A percentile compares a stretch with the other conserved stretches of the same genome.
Conservation (phyloP, 2,329 filamentous ascomycete species). For the Penicillium sp. region DNA sequence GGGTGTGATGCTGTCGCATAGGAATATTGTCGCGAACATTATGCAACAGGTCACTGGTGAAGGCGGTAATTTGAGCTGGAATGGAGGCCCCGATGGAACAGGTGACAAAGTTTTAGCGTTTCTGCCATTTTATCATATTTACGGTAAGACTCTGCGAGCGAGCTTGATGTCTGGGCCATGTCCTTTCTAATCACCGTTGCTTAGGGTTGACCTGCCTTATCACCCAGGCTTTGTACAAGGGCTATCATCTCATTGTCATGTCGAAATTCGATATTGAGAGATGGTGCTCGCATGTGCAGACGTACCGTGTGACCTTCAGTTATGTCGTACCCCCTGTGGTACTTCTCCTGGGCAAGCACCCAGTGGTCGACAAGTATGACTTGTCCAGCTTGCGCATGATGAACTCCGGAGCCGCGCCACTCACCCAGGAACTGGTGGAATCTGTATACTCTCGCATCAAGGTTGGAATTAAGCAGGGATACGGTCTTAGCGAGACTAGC, state of each 20-base stretch:
- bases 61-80: constrained; percentile 58
- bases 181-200: constrained; percentile 12
- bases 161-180: background rate
- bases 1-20: constrained; percentile 83
- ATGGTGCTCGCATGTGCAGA: constrained; percentile 77
- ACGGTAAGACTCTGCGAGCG: constrained; percentile 59
- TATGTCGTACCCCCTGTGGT: constrained; percentile 87
- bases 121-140: constrained; percentile 90
- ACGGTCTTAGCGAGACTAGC: constrained; percentile 85
- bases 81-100: constrained; percentile 63
- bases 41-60: constrained; percentile 62
- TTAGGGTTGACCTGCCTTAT: constrained; percentile 72
- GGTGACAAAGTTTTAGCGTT: constrained; percentile 78
- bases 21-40: constrained; percentile 79
- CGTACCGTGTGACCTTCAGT: constrained; percentile 73
- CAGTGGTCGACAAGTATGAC: constrained; percentile 78
- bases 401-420: constrained; percentile 84
- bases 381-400: constrained; percentile 78
- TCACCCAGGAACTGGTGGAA: constrained; percentile 79
- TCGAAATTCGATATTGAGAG: constrained; percentile 79
- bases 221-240: constrained; percentile 68
- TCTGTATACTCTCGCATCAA: constrained; percentile 74
- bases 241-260: constrained; percentile 71
- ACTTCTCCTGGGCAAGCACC: constrained; percentile 78
- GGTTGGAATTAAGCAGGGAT: constrained; percentile 87